Conservation (phyloP, 1,284 basidiomycete genomes). For the Tetrapyrgos nigripes region DNA sequence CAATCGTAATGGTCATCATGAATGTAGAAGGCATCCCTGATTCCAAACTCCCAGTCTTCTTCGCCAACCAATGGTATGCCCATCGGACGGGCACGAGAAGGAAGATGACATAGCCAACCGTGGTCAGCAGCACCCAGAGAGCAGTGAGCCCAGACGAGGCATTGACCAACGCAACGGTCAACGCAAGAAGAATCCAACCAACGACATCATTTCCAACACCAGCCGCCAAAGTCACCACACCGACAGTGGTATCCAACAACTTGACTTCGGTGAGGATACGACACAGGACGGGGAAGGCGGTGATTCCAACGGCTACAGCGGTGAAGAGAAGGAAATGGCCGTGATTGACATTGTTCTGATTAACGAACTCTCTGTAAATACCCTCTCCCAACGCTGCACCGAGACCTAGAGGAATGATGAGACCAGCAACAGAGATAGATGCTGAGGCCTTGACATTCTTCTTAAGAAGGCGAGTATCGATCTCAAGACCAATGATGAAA, state of each 20-base stretch:
- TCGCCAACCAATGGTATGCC: conserved; percentile 71
- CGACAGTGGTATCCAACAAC: conserved; percentile 89
- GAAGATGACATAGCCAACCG: conserved; percentile 78
- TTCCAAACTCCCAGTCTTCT: conserved; percentile 77
- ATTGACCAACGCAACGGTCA: conserved; percentile 91
- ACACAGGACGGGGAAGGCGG: conserved; percentile 93
- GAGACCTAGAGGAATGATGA: conserved; percentile 83
- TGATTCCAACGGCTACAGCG: conserved; percentile 90
- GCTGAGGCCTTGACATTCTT: conserved; percentile 62
- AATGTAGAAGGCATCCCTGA: conserved; percentile 73
- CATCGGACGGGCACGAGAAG: conserved; percentile 72
- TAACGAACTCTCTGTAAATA: conserved; percentile 82
- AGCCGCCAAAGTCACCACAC: conserved; percentile 85
- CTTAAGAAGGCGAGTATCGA: conserved; percentile 78
- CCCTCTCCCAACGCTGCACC: conserved; percentile 87
- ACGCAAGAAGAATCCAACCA: conserved; percentile 81
- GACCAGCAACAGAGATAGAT: conserved; percentile 68
- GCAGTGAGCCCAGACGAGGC: conserved; percentile 78
- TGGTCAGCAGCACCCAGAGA: conserved; percentile 82
- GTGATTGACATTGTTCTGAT: conserved; percentile 63
- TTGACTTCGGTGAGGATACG: conserved; percentile 81
- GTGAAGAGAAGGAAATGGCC: conserved; percentile 93
- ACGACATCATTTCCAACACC: conserved; percentile 89
- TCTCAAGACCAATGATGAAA: conserved; percentile 89
- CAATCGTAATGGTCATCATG: conserved; percentile 82